A percentile compares a stretch with the other conserved stretches of the same genome.
phyloP scores from a whole-genome alignment of 371 early-diverging fungal species.

The Syncephalastrum contaminatum region DNA sequence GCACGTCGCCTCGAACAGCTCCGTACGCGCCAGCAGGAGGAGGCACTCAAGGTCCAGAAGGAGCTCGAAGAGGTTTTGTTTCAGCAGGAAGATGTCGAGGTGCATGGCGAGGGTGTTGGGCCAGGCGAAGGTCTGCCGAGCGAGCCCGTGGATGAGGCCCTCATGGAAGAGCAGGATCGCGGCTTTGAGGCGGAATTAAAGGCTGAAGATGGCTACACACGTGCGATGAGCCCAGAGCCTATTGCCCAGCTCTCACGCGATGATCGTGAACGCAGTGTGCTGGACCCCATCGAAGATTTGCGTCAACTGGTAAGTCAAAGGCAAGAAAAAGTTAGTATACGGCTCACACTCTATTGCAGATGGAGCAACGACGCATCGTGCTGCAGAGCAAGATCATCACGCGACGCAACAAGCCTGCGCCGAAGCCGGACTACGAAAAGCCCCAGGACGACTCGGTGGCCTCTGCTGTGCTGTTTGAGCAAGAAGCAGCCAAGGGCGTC shows the following conservation, averaged over 20 bases:
- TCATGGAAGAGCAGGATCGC: slow-evolving; percentile 43
- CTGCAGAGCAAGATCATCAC: slow-evolving; percentile 59
- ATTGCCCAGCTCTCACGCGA: slow-evolving; percentile 47
- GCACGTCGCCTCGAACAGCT: slow-evolving; percentile 72
- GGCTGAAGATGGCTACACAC: slow-evolving; percentile 49
- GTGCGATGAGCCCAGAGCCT: slow-evolving; percentile 68
- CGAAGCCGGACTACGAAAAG: slow-evolving; percentile 20
- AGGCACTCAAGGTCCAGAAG: slow-evolving; percentile 69
- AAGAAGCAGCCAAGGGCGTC: slow-evolving; percentile 73
- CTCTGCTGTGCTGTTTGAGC: slow-evolving; percentile 56
- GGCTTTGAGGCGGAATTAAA: slow-evolving; percentile 21
- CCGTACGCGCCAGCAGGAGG: slow-evolving; percentile 57
- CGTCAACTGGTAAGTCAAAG: slow-evolving; percentile 50
- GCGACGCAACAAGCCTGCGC: slow-evolving; percentile 27
- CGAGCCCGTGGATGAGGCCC: slow-evolving; percentile 46
- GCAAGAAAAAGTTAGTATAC: neutral
- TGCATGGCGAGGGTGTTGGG: slow-evolving; percentile 48
- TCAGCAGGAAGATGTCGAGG: slow-evolving; percentile 46
- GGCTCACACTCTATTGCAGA: slow-evolving; percentile 22
- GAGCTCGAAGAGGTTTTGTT: slow-evolving; percentile 61
- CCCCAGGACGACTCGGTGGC: slow-evolving; percentile 38
- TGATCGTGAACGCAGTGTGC: slow-evolving; percentile 55
- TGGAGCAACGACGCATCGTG: slow-evolving; percentile 59
- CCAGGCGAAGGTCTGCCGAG: slow-evolving; percentile 42
- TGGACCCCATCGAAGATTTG: slow-evolving; percentile 65